Evolutionary conservation across 192 early-diverging fungal species (phyloP).

Genomic region (Umbelopsis vinacea): DNA sequence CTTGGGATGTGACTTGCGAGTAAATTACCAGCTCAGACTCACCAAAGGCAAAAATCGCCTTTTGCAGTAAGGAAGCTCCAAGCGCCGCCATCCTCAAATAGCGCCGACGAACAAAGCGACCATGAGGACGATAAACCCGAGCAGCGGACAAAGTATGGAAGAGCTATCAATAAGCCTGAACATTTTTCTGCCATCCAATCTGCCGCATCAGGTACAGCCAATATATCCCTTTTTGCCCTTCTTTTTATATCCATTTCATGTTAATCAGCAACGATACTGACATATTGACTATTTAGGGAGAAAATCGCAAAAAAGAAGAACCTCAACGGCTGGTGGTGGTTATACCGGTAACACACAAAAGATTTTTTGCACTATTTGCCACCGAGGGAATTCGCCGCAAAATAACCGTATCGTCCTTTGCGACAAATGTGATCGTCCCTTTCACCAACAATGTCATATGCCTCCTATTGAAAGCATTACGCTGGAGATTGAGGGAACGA

Average conservation of each 20-base stretch:
- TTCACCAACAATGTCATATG: slow-evolving; percentile 43
- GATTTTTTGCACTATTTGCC: slow-evolving; percentile 34
- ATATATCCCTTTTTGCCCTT: not conserved
- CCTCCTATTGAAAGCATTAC: slow-evolving; percentile 39
- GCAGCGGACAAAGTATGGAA: slow-evolving; percentile 18
- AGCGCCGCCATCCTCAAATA: slow-evolving; percentile 17
- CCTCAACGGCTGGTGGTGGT: slow-evolving; percentile 1
- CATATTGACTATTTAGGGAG: slow-evolving; percentile 22
- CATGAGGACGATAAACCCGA: slow-evolving; percentile 9
- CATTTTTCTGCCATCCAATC: slow-evolving; percentile 7
- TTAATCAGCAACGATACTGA: not conserved
- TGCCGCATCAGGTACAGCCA: not conserved
- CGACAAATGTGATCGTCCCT: slow-evolving; percentile 42
- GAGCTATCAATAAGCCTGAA: slow-evolving; percentile 16
- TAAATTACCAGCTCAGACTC: slow-evolving; percentile 19
- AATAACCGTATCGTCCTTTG: slow-evolving; percentile 43
- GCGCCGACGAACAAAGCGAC: slow-evolving; percentile 18
- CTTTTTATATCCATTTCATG: not conserved
- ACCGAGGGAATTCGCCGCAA: slow-evolving; percentile 35
- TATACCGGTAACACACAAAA: slow-evolving; percentile 16
- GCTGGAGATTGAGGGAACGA: slow-evolving; percentile 31
- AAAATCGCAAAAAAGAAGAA: slow-evolving; percentile 26
- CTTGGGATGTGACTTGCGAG: slow-evolving; percentile 19
- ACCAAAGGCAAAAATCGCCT: slow-evolving; percentile 23
- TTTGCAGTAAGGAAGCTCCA: slow-evolving; percentile 24